A percentile compares a stretch with the other conserved stretches of the same genome.
These are phyloP conservation scores for Asclepias syriaca DNA, from an alignment of 257 asterid species.

Conservation along the genomic window DNA sequence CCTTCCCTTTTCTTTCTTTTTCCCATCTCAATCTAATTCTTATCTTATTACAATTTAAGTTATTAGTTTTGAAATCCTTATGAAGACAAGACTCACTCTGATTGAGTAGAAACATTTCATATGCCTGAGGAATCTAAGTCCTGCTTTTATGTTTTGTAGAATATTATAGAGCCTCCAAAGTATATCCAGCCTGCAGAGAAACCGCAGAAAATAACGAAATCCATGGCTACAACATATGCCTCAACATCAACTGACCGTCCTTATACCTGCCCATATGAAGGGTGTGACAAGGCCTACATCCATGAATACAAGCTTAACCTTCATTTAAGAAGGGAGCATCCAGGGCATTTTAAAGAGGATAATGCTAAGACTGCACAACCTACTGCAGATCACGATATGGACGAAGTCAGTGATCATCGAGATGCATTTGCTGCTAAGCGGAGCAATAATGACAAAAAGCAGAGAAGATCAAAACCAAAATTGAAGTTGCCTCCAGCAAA, in stretches of 20 bases:
- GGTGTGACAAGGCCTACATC: slow-evolving; percentile 97
- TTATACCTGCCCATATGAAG: slow-evolving; percentile 80
- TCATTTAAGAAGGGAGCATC: slow-evolving; percentile 86
- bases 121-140: neutral
- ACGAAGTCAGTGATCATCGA: slow-evolving; percentile 82
- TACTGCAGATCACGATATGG: slow-evolving; percentile 54
- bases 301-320: slow-evolving; percentile 99
- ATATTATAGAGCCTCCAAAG: slow-evolving; percentile 44
- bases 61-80: neutral
- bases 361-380: slow-evolving; percentile 46
- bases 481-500: slow-evolving; percentile 72
- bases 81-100: neutral
- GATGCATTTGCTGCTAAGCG: slow-evolving; percentile 59
- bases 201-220: slow-evolving; percentile 61
- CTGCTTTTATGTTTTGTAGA: slow-evolving; percentile 28
- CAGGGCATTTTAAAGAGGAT: slow-evolving; percentile 84
- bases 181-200: slow-evolving; percentile 56
- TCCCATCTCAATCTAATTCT: neutral
- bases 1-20: neutral
- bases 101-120: neutral
- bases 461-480: slow-evolving; percentile 71
- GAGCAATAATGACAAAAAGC: slow-evolving; percentile 39
- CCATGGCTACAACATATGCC: slow-evolving; percentile 44
- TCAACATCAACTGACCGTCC: slow-evolving; percentile 86
- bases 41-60: neutral